A percentile compares a stretch with the other conserved stretches of the same genome.
phyloP scores from a whole-genome alignment of 2,329 filamentous ascomycete species.

The Chalaropsis thielavioides region DNA sequence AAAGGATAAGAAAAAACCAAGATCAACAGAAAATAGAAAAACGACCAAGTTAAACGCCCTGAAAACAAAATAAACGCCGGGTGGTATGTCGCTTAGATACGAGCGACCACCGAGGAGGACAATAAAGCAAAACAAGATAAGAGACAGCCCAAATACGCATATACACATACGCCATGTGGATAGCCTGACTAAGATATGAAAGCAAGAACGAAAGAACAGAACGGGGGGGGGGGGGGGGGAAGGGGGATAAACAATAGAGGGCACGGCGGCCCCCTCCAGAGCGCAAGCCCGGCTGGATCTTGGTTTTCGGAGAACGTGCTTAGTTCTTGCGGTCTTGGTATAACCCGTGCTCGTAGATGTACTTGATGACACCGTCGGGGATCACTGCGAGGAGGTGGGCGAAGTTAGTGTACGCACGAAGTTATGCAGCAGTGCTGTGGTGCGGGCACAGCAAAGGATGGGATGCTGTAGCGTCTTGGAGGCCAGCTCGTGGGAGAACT shows the following conservation, averaged over 20 bases:
- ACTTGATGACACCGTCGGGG: constrained; percentile 59
- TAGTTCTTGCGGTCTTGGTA: constrained; percentile 32
- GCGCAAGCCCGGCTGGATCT: not conserved
- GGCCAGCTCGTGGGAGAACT: constrained; percentile 15
- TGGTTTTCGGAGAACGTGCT: not conserved
- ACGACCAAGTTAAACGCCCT: no score
- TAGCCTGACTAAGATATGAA: no score
- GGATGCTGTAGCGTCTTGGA: not conserved
- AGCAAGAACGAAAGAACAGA: no score
- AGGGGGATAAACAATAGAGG: not conserved
- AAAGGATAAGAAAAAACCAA: not conserved
- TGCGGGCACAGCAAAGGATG: not conserved
- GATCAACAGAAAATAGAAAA: no score
- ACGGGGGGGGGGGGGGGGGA: not conserved
- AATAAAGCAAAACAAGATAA: not conserved
- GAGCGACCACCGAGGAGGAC: not conserved
- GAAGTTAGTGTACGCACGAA: not conserved
- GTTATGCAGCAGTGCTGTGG: not conserved
- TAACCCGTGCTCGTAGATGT: constrained; percentile 53
- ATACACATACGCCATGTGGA: not conserved
- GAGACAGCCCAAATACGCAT: no score
- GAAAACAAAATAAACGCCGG: constrained; percentile 1
- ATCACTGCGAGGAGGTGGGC: constrained; percentile 24
- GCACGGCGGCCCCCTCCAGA: not conserved
- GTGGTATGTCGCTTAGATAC: not conserved